Conservation (phyloP, 768 basidiomycete genomes). For the Leucosporidium creatinivorum region DNA sequence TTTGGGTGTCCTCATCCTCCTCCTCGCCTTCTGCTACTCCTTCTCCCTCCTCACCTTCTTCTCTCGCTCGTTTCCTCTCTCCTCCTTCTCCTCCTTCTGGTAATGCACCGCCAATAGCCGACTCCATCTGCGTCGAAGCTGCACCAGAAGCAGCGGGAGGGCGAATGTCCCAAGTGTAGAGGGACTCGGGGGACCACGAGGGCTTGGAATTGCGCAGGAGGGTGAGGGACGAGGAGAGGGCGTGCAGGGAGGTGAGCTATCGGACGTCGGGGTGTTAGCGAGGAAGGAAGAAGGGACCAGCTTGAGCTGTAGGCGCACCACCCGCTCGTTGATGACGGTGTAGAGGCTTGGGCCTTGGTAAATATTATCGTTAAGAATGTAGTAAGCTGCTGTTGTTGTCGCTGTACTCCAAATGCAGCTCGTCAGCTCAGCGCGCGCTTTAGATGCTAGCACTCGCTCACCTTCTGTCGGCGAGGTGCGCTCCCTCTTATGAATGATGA, state of each 20-base stretch:
- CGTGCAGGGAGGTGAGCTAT: constrained; percentile 35
- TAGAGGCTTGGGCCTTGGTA: constrained; percentile 83
- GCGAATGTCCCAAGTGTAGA: constrained; percentile 75
- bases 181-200: constrained; percentile 72
- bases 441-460: constrained; percentile 40
- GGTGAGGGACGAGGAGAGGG: constrained; percentile 66
- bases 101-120: constrained; percentile 25
- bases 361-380: constrained; percentile 79
- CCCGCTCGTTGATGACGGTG: constrained; percentile 70
- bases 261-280: constrained; percentile 57
- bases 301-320: constrained; percentile 48
- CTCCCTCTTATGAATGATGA: constrained; percentile 83
- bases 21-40: not conserved
- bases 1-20: not conserved
- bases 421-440: constrained; percentile 6
- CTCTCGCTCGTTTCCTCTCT: not conserved
- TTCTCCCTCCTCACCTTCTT: not conserved
- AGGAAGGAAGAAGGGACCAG: constrained; percentile 51
- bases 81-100: constrained; percentile 35
- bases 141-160: constrained; percentile 45
- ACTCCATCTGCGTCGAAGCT: constrained; percentile 30
- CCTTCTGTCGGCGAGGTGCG: constrained; percentile 76
- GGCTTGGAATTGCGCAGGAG: constrained; percentile 66
- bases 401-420: constrained; percentile 47
- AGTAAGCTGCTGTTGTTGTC: constrained; percentile 70